Base-by-base conservation (phyloP, 495 filamentous ascomycete species). In the Clavariopsis aquatica region DNA sequence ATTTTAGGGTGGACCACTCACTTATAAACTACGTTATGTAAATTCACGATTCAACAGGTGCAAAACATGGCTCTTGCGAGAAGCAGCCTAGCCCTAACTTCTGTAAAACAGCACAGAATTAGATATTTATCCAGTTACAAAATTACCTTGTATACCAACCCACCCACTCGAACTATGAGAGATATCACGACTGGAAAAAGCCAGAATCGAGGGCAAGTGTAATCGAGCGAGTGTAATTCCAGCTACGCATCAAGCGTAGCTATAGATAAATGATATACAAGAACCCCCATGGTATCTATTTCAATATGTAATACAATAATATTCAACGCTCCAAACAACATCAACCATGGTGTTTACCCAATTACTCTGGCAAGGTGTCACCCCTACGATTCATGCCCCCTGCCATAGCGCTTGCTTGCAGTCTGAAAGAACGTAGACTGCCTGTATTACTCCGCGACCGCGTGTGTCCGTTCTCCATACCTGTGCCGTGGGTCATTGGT, bases 171-270 rank as follows among this genome's bases (percentile, higher is more conserved):
- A n/a, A n/a, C n/a, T n/a, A n/a, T n/a, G n/a, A n/a, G n/a, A n/a
- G n/a, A n/a, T n/a, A n/a, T n/a, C n/a, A n/a, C n/a, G n/a, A n/a
- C n/a, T n/a, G n/a, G n/a, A n/a, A n/a, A n/a, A n/a, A n/a, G n/a
- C 31, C 31, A 34, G 12, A 34, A 34, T 34, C 5, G 31, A 34
- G 31, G 31, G 31, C 31, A 34, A 34, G 31, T 34, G 38, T 43
- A 43, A 43, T 43, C 38, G 38, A 51, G 47, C 47, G 47, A 51
- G n/a, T 51, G 47, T 51, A 28, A 51, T 51, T 51, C 47, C 47
- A 51, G 26, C 26, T 22, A 13, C 47, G 47, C 47, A 51, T 51
- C 47, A 51, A 51, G 47, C 47, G 47, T 7, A 8, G 26, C 20
- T 10, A n/a, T 24, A 51, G 47, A 51, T 28, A 24, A 51, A 8